Evolutionary conservation across 345 rosid species (phyloP).

Genomic region (Eucalyptus polyanthemos): DNA sequence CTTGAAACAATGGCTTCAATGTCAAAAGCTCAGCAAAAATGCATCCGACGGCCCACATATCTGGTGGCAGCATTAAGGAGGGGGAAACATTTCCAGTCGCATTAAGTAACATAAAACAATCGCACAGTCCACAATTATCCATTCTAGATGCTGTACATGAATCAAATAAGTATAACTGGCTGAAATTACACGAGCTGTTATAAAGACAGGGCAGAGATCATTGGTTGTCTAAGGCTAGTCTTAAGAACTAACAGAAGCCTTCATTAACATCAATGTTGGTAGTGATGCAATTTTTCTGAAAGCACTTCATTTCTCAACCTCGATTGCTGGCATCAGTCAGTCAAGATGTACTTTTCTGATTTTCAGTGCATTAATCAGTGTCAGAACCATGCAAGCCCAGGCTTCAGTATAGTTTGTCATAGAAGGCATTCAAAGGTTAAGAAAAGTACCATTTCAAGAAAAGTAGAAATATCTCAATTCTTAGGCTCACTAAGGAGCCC

Average conservation of each 20-base stretch:
- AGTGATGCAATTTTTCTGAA: neutral
- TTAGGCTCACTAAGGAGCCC: neutral
- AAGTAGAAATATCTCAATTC: neutral
- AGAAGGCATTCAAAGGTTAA: neutral
- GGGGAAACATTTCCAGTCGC: neutral
- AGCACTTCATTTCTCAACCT: neutral
- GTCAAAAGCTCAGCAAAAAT: slow-evolving; percentile 95
- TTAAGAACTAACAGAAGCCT: neutral
- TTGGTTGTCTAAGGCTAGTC: neutral
- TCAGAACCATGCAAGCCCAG: neutral
- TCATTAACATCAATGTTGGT: neutral
- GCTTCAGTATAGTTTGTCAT: neutral
- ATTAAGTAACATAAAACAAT: neutral
- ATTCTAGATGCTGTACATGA: neutral
- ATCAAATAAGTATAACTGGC: neutral
- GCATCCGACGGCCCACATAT: slow-evolving; percentile 99
- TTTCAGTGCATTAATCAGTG: neutral
- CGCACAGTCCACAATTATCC: neutral
- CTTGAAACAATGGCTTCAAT: slow-evolving; percentile 94
- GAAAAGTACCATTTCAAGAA: neutral
- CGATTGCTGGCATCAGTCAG: neutral
- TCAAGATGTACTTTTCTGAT: neutral
- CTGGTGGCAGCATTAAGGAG: slow-evolving; percentile 4
- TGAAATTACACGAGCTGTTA: neutral
- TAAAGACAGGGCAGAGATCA: neutral